These are phyloP conservation scores for Xerophyta viscosa DNA, from an alignment of 106 monocot species.

Conservation along the genomic window DNA sequence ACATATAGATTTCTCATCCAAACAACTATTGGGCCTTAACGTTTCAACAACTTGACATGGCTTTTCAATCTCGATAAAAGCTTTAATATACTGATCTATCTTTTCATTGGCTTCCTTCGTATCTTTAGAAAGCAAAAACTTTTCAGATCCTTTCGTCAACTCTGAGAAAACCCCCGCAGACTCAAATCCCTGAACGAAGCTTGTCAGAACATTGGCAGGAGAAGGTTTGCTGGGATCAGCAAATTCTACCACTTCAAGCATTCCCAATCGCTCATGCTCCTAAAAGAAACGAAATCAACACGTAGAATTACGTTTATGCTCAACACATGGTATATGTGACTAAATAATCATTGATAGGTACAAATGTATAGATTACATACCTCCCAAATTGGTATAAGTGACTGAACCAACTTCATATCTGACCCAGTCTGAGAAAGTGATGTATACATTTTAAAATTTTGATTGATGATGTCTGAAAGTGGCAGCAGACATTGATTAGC, in stretches of 20 bases:
- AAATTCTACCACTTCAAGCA: conserved; percentile 24
- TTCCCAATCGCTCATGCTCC: conserved; percentile 60
- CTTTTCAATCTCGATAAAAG: conserved; percentile 14
- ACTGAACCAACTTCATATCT: conserved; percentile 86
- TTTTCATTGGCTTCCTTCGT: conserved; percentile 14
- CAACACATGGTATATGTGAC: too few relatives aligned
- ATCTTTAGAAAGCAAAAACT: conserved; percentile 15
- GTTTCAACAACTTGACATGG: conserved; percentile 5
- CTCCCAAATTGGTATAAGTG: conserved; percentile 93
- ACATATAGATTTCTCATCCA: neutral
- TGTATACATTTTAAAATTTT: conserved; percentile 66
- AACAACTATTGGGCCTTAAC: neutral
- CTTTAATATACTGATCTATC: conserved; percentile 27
- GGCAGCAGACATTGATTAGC: too few relatives aligned
- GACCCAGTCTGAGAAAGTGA: conserved; percentile 75
- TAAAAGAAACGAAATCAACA: too few relatives aligned
- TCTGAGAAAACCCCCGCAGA: conserved; percentile 35
- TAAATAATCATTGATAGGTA: neutral
- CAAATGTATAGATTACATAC: conserved; percentile 21
- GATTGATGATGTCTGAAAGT: conserved; percentile 73
- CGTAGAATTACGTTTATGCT: too few relatives aligned
- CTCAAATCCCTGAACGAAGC: conserved; percentile 36
- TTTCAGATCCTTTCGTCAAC: conserved; percentile 18
- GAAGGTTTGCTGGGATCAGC: conserved; percentile 31
- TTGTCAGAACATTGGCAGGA: conserved; percentile 33